Evolutionary conservation across 495 filamentous ascomycete genomes (phyloP).

Genomic region (Aspergillus nanangensis): DNA sequence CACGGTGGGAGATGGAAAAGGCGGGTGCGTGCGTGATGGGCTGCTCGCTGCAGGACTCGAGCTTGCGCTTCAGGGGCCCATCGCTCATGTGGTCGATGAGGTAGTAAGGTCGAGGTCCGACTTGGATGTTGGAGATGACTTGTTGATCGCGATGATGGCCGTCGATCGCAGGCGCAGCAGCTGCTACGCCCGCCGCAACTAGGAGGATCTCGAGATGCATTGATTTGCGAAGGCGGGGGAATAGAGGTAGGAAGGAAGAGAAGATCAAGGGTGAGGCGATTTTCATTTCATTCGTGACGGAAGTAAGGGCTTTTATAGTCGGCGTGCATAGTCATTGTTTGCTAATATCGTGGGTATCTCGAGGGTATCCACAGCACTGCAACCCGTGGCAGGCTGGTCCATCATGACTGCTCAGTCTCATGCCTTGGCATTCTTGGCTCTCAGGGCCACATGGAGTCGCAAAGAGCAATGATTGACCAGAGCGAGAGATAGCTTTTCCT

Average conservation of each 20-base stretch:
- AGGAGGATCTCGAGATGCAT: conserved; percentile 13
- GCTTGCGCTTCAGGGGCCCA: conserved; percentile 49
- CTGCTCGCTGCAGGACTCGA: conserved; percentile 48
- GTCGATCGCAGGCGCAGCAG: conserved; percentile 11
- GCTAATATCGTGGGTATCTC: too few species aligned
- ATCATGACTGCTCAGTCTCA: too few species aligned
- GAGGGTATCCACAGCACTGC: too few species aligned
- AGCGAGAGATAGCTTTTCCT: too few species aligned
- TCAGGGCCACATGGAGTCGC: too few species aligned
- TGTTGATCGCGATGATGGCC: background rate
- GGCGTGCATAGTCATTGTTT: too few species aligned
- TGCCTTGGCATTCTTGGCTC: too few species aligned
- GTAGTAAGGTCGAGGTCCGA: conserved; percentile 56
- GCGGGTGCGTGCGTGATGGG: conserved; percentile 31
- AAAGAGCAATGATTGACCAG: too few species aligned
- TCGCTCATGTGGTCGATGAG: conserved; percentile 57
- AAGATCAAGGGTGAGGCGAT: background rate
- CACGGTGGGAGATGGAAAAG: conserved; percentile 56
- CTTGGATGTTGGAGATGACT: conserved; percentile 29
- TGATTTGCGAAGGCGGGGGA: background rate
- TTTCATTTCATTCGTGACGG: too few species aligned
- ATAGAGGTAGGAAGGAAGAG: background rate
- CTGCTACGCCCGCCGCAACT: conserved; percentile 10
- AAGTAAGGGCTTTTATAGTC: background rate
- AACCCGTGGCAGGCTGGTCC: too few species aligned